Percentiles rank a stretch among this genome's conserved stretches.
Evolutionary conservation across 2,329 filamentous ascomycete species (phyloP).

Genomic region (Fusarium poae): DNA sequence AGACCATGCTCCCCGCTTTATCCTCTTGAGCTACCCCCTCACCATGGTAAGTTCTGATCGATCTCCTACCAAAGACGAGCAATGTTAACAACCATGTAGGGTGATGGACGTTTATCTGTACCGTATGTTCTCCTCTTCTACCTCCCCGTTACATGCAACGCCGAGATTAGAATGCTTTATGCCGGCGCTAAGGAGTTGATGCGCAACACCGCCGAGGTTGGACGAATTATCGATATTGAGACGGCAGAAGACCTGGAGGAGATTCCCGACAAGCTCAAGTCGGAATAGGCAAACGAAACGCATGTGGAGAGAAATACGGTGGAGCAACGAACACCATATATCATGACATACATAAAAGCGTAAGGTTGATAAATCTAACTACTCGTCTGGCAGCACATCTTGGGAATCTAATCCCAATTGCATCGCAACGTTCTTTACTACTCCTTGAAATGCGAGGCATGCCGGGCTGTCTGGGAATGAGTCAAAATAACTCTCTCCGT

Average conservation of each 20-base stretch:
- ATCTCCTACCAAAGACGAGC: background rate
- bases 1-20: conserved; percentile 89
- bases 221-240: conserved; percentile 86
- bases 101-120: conserved; percentile 85
- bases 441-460: conserved; percentile 81
- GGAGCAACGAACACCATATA: conserved; percentile 17
- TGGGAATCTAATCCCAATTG: conserved; percentile 74
- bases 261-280: conserved; percentile 75
- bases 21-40: conserved; percentile 91
- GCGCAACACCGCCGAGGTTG: conserved; percentile 92
- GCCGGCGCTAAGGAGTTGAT: conserved; percentile 96
- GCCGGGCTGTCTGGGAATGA: conserved; percentile 93
- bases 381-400: conserved; percentile 59
- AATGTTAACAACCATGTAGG: conserved; percentile 60
- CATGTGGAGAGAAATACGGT: background rate
- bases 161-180: conserved; percentile 90
- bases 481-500: conserved; percentile 97
- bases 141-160: conserved; percentile 91
- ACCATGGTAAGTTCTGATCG: conserved; percentile 73
- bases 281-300: conserved; percentile 20
- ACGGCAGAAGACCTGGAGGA: conserved; percentile 83
- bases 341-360: conserved; percentile 39
- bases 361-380: conserved; percentile 32
- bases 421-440: conserved; percentile 79
- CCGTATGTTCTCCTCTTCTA: conserved; percentile 97